phyloP scores from a whole-genome alignment of 495 filamentous ascomycete genomes.

The Podospora pseudopauciseta region DNA sequence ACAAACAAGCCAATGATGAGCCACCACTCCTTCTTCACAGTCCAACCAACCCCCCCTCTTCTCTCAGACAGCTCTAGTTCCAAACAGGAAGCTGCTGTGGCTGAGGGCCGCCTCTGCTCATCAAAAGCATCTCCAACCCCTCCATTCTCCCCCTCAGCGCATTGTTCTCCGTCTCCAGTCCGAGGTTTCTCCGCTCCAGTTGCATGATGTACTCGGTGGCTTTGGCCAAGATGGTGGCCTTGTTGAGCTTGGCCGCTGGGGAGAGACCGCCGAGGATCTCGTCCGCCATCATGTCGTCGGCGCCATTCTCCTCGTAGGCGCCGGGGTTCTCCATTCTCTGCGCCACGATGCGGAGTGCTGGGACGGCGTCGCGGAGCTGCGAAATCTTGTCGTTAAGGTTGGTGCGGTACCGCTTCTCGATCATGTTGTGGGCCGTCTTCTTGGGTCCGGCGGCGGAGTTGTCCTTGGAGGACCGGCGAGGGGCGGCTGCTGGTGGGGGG shows the following conservation, averaged over 20 bases:
- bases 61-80: background rate
- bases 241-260: conserved; percentile 28
- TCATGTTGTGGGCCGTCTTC: conserved; percentile 47
- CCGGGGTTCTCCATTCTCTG: conserved; percentile 15
- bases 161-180: conserved; percentile 69
- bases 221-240: conserved; percentile 75
- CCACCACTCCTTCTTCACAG: background rate
- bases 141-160: conserved; percentile 62
- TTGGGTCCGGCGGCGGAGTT: conserved; percentile 19
- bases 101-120: conserved; percentile 14
- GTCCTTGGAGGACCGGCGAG: conserved; percentile 1
- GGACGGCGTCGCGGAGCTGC: conserved; percentile 46
- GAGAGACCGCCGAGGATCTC: conserved; percentile 12
- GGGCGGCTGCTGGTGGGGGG: conserved; percentile 12
- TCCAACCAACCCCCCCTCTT: background rate
- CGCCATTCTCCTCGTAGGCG: conserved; percentile 10
- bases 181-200: conserved; percentile 70
- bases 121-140: conserved; percentile 55
- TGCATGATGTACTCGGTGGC: conserved; percentile 87
- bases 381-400: conserved; percentile 51
- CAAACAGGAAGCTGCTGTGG: background rate
- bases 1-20: background rate
- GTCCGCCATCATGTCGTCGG: conserved; percentile 21
- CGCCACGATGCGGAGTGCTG: conserved; percentile 38
- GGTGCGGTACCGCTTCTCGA: conserved; percentile 49